These are phyloP conservation scores for Chlamydomonas asymmetrica DNA, from an alignment of 139 green algal species.

Conservation along the genomic window DNA sequence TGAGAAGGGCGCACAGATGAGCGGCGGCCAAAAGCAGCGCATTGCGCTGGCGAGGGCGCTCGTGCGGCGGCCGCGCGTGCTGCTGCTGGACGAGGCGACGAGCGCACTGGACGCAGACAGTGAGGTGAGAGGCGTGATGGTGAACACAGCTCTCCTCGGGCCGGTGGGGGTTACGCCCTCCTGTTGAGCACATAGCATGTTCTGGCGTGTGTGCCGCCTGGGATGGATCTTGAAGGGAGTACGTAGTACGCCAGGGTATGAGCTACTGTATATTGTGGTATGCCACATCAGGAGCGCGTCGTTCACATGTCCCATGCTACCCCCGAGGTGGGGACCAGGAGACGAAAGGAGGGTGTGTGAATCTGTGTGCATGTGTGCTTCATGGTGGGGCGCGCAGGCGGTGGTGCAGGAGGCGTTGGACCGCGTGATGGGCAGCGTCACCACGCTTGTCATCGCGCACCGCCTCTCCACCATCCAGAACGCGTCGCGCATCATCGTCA, in stretches of 20 bases:
- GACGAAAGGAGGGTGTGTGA: too few relatives aligned
- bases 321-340: too few relatives aligned
- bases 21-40: constrained; percentile 89
- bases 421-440: constrained; percentile 79
- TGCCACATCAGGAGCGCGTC: too few relatives aligned
- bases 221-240: too few relatives aligned
- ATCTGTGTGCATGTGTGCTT: too few relatives aligned
- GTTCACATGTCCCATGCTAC: too few relatives aligned
- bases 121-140: constrained; percentile 41
- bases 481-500: constrained; percentile 81
- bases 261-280: too few relatives aligned
- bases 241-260: too few relatives aligned
- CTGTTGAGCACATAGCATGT: too few relatives aligned
- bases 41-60: constrained; percentile 93
- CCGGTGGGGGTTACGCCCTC: too few relatives aligned
- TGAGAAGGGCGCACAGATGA: constrained; percentile 79
- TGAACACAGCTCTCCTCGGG: not conserved
- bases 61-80: constrained; percentile 68
- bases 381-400: too few relatives aligned
- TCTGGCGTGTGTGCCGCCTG: too few relatives aligned
- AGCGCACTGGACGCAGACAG: constrained; percentile 68
- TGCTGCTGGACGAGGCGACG: constrained; percentile 54
- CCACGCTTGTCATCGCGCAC: constrained; percentile 91
- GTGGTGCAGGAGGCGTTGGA: constrained; percentile 92
- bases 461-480: constrained; percentile 85